Conservation (phyloP, 176 grass and related monocot species). For the Avena atlantica region DNA sequence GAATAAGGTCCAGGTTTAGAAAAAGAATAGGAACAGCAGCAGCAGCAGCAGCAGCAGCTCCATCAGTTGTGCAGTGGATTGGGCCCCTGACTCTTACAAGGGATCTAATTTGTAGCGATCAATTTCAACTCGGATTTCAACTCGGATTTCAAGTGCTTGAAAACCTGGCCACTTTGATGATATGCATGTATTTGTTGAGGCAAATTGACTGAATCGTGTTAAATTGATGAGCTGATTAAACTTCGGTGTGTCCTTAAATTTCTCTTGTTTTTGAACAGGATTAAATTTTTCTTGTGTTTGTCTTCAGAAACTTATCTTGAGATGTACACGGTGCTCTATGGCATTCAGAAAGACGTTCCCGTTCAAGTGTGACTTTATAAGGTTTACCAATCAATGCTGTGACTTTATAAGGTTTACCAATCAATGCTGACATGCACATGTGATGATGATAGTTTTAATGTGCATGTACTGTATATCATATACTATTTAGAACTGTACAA, state of each 20-base stretch:
- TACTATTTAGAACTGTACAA: not conserved
- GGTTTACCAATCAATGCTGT: not conserved
- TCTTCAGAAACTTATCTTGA: not conserved
- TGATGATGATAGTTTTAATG: not conserved
- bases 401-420: not conserved
- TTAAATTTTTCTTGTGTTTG: not conserved
- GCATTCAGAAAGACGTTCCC: not conserved
- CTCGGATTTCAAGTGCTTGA: conserved; percentile 72
- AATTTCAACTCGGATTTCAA: conserved; percentile 42
- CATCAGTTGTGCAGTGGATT: conserved; percentile 81
- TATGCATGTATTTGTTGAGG: not conserved
- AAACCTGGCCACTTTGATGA: conserved; percentile 44
- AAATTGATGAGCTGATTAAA: not conserved
- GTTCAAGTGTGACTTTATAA: not conserved
- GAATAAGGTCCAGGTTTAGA: not conserved
- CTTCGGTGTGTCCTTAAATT: not conserved
- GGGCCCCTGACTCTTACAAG: conserved; percentile 36
- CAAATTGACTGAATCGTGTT: not conserved
- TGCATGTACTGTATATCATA: not conserved
- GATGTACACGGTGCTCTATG: not conserved
- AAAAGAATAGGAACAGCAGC: not conserved
- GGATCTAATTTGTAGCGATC: not conserved
- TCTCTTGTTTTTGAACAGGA: too few relatives aligned
- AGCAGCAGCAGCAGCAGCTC: not conserved
- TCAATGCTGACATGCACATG: not conserved